Base-by-base conservation (phyloP, 2,329 filamentous ascomycete genomes). In the Colletotrichum spinosum region DNA sequence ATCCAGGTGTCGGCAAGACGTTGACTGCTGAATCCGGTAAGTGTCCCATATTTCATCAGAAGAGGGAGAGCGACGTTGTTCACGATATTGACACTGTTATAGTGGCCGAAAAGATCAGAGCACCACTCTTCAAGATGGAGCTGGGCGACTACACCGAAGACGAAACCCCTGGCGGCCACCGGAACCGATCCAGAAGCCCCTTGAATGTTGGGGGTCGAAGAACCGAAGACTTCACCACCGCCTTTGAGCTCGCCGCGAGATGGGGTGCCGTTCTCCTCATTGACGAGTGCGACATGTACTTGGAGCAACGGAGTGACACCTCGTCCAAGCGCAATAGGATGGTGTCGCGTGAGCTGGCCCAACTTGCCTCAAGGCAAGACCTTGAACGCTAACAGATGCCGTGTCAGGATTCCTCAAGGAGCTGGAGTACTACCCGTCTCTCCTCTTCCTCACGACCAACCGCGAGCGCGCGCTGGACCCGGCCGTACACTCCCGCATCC, bases 371-470 rank as follows among this genome's bases (percentile, higher is more conserved):
- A 4, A 10, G 5, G 4, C 1, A 10, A 9, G 25, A 3, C 12
- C 1, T n/a, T 7, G 41, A 44, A 7, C 25, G 9, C 10, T 33
- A 6, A 25, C n/a, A 34, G 11, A 37, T 25, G 12, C 33, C 8
- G 3, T 11, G 11, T 7, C 8, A 67, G 61, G 56, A 72, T 97
- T 97, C 82, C 81, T 97, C 2, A 89, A 93, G 0, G 84, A 95
- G 61, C 83, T 97, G 0, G 94, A 97, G 77, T 97, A 97, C 76
- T 97, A 97, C 79, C 92, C 97, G 73, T 94, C 94, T 3, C 97
- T 97, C 57, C 77, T 97, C 5, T 97, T 97, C 80, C 78, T 97
- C 34, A 97, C 94, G 0, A 97, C 94, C 2, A 97, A 97, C 75
- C 88, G 93, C 2, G 92, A 67, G 35, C 56, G 77, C 55, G 75